Evolutionary conservation across 768 basidiomycete species (phyloP).

Genomic region (Leccinum rimulosum): DNA sequence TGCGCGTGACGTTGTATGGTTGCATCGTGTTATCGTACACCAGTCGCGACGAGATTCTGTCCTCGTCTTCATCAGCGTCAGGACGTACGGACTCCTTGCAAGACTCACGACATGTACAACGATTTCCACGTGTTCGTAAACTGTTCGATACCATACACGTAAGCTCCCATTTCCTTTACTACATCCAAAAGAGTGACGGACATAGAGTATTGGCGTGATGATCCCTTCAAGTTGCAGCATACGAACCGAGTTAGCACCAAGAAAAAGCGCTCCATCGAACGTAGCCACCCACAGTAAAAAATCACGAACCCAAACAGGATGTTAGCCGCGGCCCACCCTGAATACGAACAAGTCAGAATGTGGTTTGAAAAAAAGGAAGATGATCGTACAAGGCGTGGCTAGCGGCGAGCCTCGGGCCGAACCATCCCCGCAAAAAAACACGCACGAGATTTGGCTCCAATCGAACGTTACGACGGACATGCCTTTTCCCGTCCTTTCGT

Average conservation of each 20-base stretch:
- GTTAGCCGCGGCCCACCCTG: constrained; percentile 78
- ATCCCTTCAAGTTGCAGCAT: constrained; percentile 32
- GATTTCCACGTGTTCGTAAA: constrained; percentile 65
- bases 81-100: background rate
- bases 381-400: constrained; percentile 56
- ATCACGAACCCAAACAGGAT: constrained; percentile 62
- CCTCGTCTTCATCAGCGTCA: background rate
- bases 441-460: constrained; percentile 63
- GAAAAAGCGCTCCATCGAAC: too few species aligned
- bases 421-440: constrained; percentile 12
- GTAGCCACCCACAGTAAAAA: constrained; percentile 46
- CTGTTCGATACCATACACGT: constrained; percentile 16
- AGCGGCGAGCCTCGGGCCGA: constrained; percentile 44
- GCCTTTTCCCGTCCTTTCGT: constrained; percentile 22
- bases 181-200: constrained; percentile 45
- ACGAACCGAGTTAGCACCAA: constrained; percentile 1
- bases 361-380: background rate
- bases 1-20: constrained; percentile 55
- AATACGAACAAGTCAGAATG: background rate
- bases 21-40: constrained; percentile 61
- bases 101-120: constrained; percentile 54
- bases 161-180: background rate
- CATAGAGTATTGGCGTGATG: constrained; percentile 38
- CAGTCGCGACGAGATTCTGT: constrained; percentile 54
- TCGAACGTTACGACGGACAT: constrained; percentile 81